phyloP scores from a whole-genome alignment of 352 stramenopile genomes.

The Saprolegnia diclina region DNA sequence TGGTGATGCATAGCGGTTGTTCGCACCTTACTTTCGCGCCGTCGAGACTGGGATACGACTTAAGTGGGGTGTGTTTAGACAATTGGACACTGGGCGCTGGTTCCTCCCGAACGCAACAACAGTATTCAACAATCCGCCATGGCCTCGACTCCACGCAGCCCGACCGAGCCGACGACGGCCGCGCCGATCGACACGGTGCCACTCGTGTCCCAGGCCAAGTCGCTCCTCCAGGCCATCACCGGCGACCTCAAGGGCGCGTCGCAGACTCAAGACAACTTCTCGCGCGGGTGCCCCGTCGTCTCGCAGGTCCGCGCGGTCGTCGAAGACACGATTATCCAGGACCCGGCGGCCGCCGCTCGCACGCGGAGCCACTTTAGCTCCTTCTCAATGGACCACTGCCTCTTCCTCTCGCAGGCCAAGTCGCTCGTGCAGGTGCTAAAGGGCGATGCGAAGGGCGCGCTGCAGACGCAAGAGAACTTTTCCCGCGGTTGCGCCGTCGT shows the following conservation, averaged over 20 bases:
- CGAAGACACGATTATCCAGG: slow-evolving; percentile 17
- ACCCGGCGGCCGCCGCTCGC: slow-evolving; percentile 5
- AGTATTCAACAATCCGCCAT: neutral
- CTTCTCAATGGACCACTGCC: slow-evolving; percentile 25
- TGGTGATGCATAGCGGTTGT: too few relatives aligned
- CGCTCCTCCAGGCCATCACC: slow-evolving; percentile 17
- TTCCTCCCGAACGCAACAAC: neutral
- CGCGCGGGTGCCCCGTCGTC: slow-evolving; percentile 17
- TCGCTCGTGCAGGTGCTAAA: slow-evolving; percentile 16
- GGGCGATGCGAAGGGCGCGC: slow-evolving; percentile 9
- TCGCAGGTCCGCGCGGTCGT: slow-evolving; percentile 19
- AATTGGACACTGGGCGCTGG: neutral
- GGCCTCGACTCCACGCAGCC: neutral
- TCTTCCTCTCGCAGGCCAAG: slow-evolving; percentile 24
- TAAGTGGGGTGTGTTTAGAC: neutral
- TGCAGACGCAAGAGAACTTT: slow-evolving; percentile 26
- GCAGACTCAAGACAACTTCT: slow-evolving; percentile 25
- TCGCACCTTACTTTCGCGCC: too few relatives aligned
- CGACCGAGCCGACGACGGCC: neutral
- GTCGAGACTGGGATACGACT: neutral
- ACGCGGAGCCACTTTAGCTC: slow-evolving; percentile 26
- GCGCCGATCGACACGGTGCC: slow-evolving; percentile 22
- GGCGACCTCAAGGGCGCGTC: slow-evolving; percentile 22
- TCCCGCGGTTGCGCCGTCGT: slow-evolving; percentile 19
- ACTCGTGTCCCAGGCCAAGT: slow-evolving; percentile 24